These are phyloP conservation scores for Trichoderma sp. DNA, from an alignment of 2,329 filamentous ascomycete genomes.

Conservation along the genomic window DNA sequence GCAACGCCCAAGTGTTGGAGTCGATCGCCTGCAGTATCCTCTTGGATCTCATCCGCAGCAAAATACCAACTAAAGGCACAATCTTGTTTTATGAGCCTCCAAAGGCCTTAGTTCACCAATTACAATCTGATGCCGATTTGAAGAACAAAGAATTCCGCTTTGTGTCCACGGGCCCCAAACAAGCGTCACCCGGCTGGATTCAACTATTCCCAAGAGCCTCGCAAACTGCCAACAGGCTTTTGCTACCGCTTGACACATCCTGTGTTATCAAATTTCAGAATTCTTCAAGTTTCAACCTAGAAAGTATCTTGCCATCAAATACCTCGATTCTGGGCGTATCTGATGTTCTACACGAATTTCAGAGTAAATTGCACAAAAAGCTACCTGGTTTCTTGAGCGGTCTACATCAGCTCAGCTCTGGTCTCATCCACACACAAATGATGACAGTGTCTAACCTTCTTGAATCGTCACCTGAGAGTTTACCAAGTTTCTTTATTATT, in stretches of 20 bases:
- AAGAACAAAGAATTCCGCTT: neutral
- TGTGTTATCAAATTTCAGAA: neutral
- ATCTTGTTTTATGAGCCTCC: neutral
- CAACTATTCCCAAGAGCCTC: neutral
- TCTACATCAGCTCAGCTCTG: neutral
- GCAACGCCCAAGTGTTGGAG: neutral
- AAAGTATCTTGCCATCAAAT: neutral
- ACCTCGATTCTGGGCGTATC: neutral
- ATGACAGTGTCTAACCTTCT: neutral
- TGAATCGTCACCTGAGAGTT: neutral
- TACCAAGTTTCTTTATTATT: neutral
- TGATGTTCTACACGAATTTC: neutral
- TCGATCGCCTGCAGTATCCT: neutral
- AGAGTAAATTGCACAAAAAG: neutral
- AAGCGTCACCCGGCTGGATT: neutral
- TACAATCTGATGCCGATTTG: neutral
- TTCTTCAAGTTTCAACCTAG: neutral
- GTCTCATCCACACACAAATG: neutral
- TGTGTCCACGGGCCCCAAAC: neutral
- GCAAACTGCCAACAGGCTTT: neutral
- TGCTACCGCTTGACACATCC: neutral
- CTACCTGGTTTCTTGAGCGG: neutral
- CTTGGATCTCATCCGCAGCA: neutral
- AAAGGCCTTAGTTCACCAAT: neutral
- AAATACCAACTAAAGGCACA: neutral